Base-by-base conservation (phyloP, 208 protist species). In the Crithidia bombi region DNA sequence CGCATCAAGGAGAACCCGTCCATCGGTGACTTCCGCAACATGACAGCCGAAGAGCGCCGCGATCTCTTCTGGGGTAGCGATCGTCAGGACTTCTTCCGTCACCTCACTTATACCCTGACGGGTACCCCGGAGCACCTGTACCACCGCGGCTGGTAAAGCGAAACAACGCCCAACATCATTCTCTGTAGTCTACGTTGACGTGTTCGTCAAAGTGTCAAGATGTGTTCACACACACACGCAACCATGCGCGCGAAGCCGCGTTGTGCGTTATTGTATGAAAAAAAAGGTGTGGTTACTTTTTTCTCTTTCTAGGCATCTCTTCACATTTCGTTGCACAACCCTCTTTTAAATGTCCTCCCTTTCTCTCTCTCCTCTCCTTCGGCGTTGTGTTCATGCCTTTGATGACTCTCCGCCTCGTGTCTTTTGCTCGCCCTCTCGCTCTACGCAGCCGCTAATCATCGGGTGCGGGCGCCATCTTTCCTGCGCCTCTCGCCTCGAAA, bases 1-100 rank as follows among this genome's bases (percentile, higher is more conserved):
- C 90, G 90, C 75, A 95, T 95, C 75, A 89, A 92, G 62, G 83
- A 93, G 47, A 95, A 93, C 78, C 90, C 90, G 33, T 90, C 87
- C 28, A 79, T 95, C 41, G 90, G 90, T 28, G 75, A 95, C 65
- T 95, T 95, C 73, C 90, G 90, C 52, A 58, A 63, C 38, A 95
- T 95, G 90, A 84, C 85, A n/a, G 63, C 83, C 25, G 87, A 93
- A n/a, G 82, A 95, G 55, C 87, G 90, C 64, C 87, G 87, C 26
- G 79, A 92, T 25, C 66, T 95, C 43, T 95, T 95, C 78, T 95
- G 87, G 87, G 90, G 87, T 71, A 92, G 84, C 68, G 90, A 93
- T 75, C 79, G 87, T 43, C 90, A 92, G 77, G 90, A 95, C 82
- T 95, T 95, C 76, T 95, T 87, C 77, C 86, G 87, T 54, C 78